Evolutionary conservation across 1,284 basidiomycete species (phyloP).

Genomic region (Ustilago trichophora): DNA sequence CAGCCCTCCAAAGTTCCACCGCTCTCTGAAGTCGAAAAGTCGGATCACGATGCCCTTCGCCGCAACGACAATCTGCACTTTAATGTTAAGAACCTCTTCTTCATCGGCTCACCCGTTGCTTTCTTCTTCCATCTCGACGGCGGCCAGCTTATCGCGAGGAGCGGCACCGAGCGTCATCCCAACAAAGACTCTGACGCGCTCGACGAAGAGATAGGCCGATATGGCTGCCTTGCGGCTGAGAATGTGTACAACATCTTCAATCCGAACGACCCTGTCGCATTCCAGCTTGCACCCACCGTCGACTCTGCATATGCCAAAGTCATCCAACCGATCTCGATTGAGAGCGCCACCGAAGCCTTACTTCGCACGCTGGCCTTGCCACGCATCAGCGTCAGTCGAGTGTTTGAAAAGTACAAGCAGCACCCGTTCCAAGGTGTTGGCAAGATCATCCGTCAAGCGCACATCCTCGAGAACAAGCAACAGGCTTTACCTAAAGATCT

Average conservation of each 20-base stretch:
- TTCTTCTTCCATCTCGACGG: slow-evolving; percentile 72
- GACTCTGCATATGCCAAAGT: slow-evolving; percentile 66
- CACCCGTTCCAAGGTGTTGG: slow-evolving; percentile 45
- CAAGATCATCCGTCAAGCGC: slow-evolving; percentile 18
- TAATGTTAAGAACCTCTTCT: slow-evolving; percentile 70
- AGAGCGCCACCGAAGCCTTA: slow-evolving; percentile 61
- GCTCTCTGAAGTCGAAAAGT: slow-evolving; percentile 13
- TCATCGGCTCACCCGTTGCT: slow-evolving; percentile 71
- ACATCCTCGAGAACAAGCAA: slow-evolving; percentile 9
- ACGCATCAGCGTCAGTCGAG: slow-evolving; percentile 57
- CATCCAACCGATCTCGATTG: slow-evolving; percentile 65
- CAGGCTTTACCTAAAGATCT: slow-evolving; percentile 10
- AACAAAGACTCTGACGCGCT: slow-evolving; percentile 65
- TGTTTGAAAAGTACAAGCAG: slow-evolving; percentile 60
- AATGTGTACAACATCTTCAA: slow-evolving; percentile 69
- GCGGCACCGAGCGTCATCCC: slow-evolving; percentile 68
- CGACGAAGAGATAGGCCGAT: slow-evolving; percentile 68
- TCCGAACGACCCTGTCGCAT: slow-evolving; percentile 68
- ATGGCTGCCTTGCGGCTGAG: slow-evolving; percentile 71
- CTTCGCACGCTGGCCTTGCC: slow-evolving; percentile 61
- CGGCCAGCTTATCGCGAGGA: slow-evolving; percentile 70
- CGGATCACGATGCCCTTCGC: slow-evolving; percentile 17
- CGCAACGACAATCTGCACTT: slow-evolving; percentile 49
- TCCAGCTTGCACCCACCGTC: slow-evolving; percentile 66
- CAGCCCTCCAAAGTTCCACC: slow-evolving; percentile 70